These are phyloP conservation scores for Oryza longistaminata DNA, from an alignment of 176 grass and related monocot species.

Conservation along the genomic window DNA sequence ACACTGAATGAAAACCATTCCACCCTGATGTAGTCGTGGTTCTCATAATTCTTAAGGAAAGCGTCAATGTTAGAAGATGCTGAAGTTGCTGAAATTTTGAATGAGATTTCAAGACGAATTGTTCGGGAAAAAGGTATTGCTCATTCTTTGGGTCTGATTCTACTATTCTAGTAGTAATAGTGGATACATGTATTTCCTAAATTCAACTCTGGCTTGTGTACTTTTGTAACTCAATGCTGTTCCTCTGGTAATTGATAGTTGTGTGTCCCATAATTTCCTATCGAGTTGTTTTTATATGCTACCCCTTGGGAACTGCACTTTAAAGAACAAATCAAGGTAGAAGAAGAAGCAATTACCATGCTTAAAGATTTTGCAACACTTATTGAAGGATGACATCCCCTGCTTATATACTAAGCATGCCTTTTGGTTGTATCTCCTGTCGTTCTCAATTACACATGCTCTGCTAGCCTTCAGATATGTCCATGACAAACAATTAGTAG, in stretches of 20 bases:
- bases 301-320: not conserved
- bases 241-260: not conserved
- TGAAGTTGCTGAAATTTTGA: constrained; percentile 87
- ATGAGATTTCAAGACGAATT: constrained; percentile 90
- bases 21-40: constrained; percentile 63
- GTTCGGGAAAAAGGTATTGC: constrained; percentile 79
- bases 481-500: not conserved
- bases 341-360: too few species aligned
- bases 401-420: not conserved
- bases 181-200: not conserved
- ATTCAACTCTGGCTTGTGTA: not conserved
- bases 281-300: not conserved
- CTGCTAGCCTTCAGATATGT: not conserved
- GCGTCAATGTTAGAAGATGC: constrained; percentile 72
- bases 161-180: constrained; percentile 17
- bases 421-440: not conserved
- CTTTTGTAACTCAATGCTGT: not conserved
- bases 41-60: constrained; percentile 94
- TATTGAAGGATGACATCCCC: not conserved
- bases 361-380: not conserved
- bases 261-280: not conserved
- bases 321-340: not conserved
- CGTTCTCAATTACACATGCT: not conserved
- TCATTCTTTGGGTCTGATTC: constrained; percentile 11
- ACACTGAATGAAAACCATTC: constrained; percentile 92